Percentiles rank a stretch among this genome's conserved stretches.
Conservation (phyloP, 2,329 filamentous ascomycete species). For the Fusarium lateritium region DNA sequence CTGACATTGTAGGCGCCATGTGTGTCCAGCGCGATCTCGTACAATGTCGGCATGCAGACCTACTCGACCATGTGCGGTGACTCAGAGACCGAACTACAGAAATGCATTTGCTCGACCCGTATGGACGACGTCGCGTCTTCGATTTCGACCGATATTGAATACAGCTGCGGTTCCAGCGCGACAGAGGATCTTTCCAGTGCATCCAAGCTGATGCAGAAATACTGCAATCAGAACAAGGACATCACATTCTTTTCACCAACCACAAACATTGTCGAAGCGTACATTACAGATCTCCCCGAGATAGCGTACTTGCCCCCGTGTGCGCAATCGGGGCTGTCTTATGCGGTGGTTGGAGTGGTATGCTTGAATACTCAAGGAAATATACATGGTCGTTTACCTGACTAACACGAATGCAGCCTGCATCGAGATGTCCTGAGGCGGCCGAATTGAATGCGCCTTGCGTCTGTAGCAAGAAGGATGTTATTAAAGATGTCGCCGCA, state of each 20-base stretch:
- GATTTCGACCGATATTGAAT: slow-evolving; percentile 59
- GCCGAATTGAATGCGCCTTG: slow-evolving; percentile 64
- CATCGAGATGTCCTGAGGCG: slow-evolving; percentile 55
- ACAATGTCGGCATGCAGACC: slow-evolving; percentile 61
- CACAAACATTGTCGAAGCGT: slow-evolving; percentile 59
- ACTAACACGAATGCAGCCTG: slow-evolving; percentile 33
- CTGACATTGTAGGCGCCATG: slow-evolving; percentile 62
- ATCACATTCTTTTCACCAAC: slow-evolving; percentile 61
- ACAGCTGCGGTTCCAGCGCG: slow-evolving; percentile 62
- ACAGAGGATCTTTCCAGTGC: slow-evolving; percentile 65
- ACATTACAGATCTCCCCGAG: slow-evolving; percentile 65
- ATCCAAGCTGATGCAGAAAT: slow-evolving; percentile 60
- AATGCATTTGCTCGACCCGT: slow-evolving; percentile 66
- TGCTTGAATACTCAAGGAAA: background rate
- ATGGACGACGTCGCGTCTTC: slow-evolving; percentile 55
- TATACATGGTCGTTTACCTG: background rate
- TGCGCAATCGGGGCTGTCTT: slow-evolving; percentile 50
- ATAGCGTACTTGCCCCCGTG: slow-evolving; percentile 59
- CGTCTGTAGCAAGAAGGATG: slow-evolving; percentile 66
- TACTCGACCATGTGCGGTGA: slow-evolving; percentile 58
- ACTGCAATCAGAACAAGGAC: slow-evolving; percentile 62
- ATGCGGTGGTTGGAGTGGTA: slow-evolving; percentile 52
- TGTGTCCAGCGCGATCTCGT: slow-evolving; percentile 61
- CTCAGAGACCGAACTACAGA: slow-evolving; percentile 62
- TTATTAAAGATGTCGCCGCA: slow-evolving; percentile 60